Evolutionary conservation across 2,329 filamentous ascomycete species (phyloP).

Genomic region (Botryosphaeria agaves): DNA sequence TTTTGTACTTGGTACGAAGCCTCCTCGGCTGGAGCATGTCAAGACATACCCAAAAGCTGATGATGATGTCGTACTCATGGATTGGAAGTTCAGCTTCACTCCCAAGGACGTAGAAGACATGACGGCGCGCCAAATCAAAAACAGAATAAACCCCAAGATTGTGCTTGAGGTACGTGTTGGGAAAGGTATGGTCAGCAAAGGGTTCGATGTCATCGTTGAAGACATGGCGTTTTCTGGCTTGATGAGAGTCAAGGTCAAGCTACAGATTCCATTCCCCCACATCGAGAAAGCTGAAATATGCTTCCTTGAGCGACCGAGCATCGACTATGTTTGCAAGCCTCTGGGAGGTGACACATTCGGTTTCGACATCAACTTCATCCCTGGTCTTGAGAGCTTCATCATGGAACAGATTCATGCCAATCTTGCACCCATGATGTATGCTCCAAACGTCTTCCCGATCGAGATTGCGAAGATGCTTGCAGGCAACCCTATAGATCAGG

Average conservation of each 20-base stretch:
- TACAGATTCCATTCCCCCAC: constrained; percentile 90
- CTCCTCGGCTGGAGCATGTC: constrained; percentile 89
- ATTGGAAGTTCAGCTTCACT: constrained; percentile 99
- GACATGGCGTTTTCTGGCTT: constrained; percentile 92
- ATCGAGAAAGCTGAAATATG: constrained; percentile 90
- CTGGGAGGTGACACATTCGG: constrained; percentile 88
- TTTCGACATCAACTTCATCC: constrained; percentile 98
- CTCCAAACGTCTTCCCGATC: constrained; percentile 92
- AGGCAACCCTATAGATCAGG: constrained; percentile 84
- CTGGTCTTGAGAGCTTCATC: constrained; percentile 84
- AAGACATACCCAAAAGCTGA: constrained; percentile 95
- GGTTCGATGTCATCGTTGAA: constrained; percentile 91
- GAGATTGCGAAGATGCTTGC: constrained; percentile 97
- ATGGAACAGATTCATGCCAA: constrained; percentile 92
- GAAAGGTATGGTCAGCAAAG: constrained; percentile 94
- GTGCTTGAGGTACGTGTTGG: constrained; percentile 88
- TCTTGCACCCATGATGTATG: constrained; percentile 93
- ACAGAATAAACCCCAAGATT: constrained; percentile 93
- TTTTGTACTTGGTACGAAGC: constrained; percentile 87
- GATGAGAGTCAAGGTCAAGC: constrained; percentile 95
- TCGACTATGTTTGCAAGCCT: constrained; percentile 97
- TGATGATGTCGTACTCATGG: constrained; percentile 93
- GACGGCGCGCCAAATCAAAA: constrained; percentile 75
- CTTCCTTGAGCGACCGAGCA: constrained; percentile 73
- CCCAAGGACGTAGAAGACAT: constrained; percentile 88